Percentiles rank a stretch among this genome's conserved stretches.
These are phyloP conservation scores for Nadsonia starkeyi-henricii DNA, from an alignment of 1,139 yeast genomes.

Conservation along the genomic window DNA sequence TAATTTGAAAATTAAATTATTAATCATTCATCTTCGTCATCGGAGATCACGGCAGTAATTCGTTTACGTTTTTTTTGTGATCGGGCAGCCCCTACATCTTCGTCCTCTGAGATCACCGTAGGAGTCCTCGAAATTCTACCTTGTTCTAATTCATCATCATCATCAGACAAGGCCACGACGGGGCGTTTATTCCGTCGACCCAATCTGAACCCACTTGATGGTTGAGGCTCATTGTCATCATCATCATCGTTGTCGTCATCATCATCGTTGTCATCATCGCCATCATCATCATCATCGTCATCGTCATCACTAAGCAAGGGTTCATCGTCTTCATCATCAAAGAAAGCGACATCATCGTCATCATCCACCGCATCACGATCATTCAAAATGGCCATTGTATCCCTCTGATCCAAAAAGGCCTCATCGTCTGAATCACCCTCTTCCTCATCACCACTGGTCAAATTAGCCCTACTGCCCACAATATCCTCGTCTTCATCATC, in stretches of 20 bases:
- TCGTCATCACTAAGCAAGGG: too few species aligned
- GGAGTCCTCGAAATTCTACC: too few species aligned
- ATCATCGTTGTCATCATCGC: too few species aligned
- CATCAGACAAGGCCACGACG: neutral
- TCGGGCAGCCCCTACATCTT: too few species aligned
- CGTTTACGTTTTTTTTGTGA: too few species aligned
- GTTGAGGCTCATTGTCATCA: neutral
- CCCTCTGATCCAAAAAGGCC: neutral
- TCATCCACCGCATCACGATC: neutral
- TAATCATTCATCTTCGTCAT: too few species aligned
- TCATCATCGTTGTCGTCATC: neutral
- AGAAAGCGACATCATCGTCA: neutral
- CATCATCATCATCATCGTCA: too few species aligned
- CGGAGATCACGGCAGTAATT: too few species aligned
- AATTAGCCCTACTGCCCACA: too few species aligned
- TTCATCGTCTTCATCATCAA: neutral
- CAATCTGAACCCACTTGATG: neutral
- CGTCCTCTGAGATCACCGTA: too few species aligned
- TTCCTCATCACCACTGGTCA: neutral
- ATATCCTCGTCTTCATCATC: neutral
- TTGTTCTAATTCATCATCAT: neutral
- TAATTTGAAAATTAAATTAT: too few species aligned
- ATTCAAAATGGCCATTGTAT: neutral
- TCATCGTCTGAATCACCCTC: neutral
- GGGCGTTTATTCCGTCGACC: neutral